phyloP scores from a whole-genome alignment of 306 rosid genomes.

The Sphenostylis stenocarpa region DNA sequence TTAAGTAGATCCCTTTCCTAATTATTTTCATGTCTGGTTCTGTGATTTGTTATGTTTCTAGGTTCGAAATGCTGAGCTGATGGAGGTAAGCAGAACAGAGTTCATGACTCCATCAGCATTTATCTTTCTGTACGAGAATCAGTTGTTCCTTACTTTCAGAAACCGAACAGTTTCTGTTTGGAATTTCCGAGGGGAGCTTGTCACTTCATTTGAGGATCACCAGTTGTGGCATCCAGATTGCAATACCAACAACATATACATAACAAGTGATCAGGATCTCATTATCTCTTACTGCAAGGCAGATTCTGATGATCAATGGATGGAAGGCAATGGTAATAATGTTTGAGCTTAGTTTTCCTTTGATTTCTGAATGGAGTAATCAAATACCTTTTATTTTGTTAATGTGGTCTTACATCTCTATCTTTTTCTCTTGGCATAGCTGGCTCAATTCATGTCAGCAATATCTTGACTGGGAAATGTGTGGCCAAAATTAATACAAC shows the following conservation, averaged over 20 bases:
- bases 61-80: constrained; percentile 79
- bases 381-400: constrained; percentile 7
- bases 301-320: constrained; percentile 75
- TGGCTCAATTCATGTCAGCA: constrained; percentile 91
- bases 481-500: constrained; percentile 74
- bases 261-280: constrained; percentile 94
- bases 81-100: constrained; percentile 72
- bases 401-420: not conserved
- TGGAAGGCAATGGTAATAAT: constrained; percentile 76
- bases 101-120: constrained; percentile 96
- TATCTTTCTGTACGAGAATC: constrained; percentile 87
- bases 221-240: constrained; percentile 97
- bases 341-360: constrained; percentile 9
- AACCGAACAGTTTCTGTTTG: constrained; percentile 88
- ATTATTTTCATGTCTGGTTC: constrained; percentile 8
- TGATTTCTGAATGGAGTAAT: not conserved
- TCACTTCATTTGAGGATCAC: constrained; percentile 92
- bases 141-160: constrained; percentile 82
- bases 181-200: constrained; percentile 96
- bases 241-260: constrained; percentile 88
- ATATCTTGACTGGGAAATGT: constrained; percentile 84
- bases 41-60: constrained; percentile 25
- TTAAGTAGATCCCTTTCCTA: not conserved
- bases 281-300: constrained; percentile 94
- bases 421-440: constrained; percentile 46